Evolutionary conservation across 148 eudicot species (phyloP), one percentile per base, ranked within the genome.

Genomic region (Amaranthus cruentus): DNA sequence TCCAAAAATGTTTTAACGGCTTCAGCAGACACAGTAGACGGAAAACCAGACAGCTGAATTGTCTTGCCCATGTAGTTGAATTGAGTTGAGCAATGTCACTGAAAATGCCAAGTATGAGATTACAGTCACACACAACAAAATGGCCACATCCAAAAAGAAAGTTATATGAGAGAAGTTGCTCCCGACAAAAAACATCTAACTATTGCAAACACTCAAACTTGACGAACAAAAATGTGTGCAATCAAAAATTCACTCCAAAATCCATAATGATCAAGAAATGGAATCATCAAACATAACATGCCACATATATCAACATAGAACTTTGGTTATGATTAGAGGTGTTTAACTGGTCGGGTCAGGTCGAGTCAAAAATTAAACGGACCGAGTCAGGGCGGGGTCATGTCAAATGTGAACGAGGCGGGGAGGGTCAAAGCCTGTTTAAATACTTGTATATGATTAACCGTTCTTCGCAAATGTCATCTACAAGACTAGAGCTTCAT

Each of bases 41-140:
- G 87, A 60, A 85, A 85, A 68, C 87, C 87, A 0, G 82, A 80
- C 52, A 85, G 63, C 15, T 77, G 83, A 68, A 85, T 75, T 59
- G 87, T 82, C 78, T 75, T 85, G 9, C 77, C 76, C 87, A 82
- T 85, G 49, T 7, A 18, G 66, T n/a, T 9, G 12, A 47, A 54
- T 53, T 55, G 28, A 15, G 49, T 51, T 15, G 48, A 66, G 14
- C n/a, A 50, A 51, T 62, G 49, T 38, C 68, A 76, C 77, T 76
- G 80, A 81, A 54, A 60, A 52, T 43, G 9, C 69, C 59, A 75
- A 57, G 11, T 15, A 6, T 49, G 18, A 2, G 46, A 66, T 72
- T 43, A 72, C 9, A 66, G 43, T 6, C 43, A 62, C 47, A 70
- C 15, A 11, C 8, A 9, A 6, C 46, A 55, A 15, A n/a, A 44